Base-by-base conservation (phyloP, 805 yeast species). In the Cyberlindnera saturnus region DNA sequence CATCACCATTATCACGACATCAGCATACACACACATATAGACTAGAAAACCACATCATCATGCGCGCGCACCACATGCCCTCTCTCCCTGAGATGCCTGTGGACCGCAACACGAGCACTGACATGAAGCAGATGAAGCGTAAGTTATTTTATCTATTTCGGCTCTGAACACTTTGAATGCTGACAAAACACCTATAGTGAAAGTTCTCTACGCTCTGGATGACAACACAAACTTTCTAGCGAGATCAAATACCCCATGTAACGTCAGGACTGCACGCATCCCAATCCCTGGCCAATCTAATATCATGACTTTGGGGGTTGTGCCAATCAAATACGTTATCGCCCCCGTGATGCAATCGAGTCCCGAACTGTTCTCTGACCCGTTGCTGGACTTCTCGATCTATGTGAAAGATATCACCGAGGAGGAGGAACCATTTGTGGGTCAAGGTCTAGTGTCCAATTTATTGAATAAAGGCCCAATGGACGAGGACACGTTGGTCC, bases 371-470 rank as follows among this genome's bases (percentile, higher is more conserved):
- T 69, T 71, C 39, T 32, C 43, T 3, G 57, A 52, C 38, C 52
- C 72, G 15, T 37, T 73, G 52, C 52, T 62, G 49, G 67, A 79
- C 67, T 61, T 73, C 68, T 63, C 80, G 49, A 48, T 73, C 49
- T 58, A 66, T 44, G 57, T 75, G 41, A 50, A 78, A 60, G 67
- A 80, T 62, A 55, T 77, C 55, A 53, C 77, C 42, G 67, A 80
- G 60, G 66, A 73, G 61, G 64, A 77, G 65, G 68, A 79, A 66
- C 66, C 81, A 55, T 61, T 71, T 59, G 72, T 67, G 54, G 75
- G 74, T 4, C 70, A 63, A 44, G 76, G 76, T 1, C 50, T 70
- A 23, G 63, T 64, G 14, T 67, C 73, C 3, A 62, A 59, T 33
- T 41, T 70, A 2, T 38, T 58, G 5, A 65, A 31, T 31, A 32